phyloP scores from a whole-genome alignment of 176 grass and related monocot species.

The Oryza rufipogon region DNA sequence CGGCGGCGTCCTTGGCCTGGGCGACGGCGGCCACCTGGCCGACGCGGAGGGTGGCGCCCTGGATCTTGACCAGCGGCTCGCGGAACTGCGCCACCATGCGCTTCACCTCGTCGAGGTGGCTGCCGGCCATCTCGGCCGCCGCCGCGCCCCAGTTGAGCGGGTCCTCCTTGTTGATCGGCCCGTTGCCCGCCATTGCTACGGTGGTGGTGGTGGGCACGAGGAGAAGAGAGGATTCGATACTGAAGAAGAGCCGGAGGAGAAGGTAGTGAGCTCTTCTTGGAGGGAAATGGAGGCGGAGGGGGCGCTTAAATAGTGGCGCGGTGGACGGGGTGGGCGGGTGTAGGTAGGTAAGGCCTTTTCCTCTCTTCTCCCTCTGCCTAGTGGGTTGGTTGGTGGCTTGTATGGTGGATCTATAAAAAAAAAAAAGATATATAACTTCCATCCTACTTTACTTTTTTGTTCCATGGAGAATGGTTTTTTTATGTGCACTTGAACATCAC shows the following conservation, averaged over 20 bases:
- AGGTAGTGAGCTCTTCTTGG: constrained; percentile 43
- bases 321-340: constrained; percentile 24
- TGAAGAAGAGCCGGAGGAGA: constrained; percentile 48
- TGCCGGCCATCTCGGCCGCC: constrained; percentile 67
- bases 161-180: constrained; percentile 40
- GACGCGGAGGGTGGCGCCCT: constrained; percentile 77
- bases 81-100: constrained; percentile 76
- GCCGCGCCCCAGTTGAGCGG: constrained; percentile 79
- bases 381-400: constrained; percentile 60
- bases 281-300: constrained; percentile 44
- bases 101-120: constrained; percentile 94
- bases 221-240: background rate
- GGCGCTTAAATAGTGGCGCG: constrained; percentile 63
- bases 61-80: constrained; percentile 59
- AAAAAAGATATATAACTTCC: background rate
- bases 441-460: background rate
- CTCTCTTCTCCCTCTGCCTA: background rate
- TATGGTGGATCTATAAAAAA: constrained; percentile 6
- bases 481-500: background rate
- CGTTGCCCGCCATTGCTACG: constrained; percentile 56
- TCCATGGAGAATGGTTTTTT: background rate
- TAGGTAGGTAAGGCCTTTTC: constrained; percentile 35
- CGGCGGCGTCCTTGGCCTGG: constrained; percentile 45
- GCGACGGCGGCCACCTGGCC: constrained; percentile 83
- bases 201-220: background rate